Percentiles rank a stretch among this genome's conserved stretches.
These are phyloP conservation scores for Penicillium sp. DNA, from an alignment of 2,329 filamentous ascomycete species.

Conservation along the genomic window DNA sequence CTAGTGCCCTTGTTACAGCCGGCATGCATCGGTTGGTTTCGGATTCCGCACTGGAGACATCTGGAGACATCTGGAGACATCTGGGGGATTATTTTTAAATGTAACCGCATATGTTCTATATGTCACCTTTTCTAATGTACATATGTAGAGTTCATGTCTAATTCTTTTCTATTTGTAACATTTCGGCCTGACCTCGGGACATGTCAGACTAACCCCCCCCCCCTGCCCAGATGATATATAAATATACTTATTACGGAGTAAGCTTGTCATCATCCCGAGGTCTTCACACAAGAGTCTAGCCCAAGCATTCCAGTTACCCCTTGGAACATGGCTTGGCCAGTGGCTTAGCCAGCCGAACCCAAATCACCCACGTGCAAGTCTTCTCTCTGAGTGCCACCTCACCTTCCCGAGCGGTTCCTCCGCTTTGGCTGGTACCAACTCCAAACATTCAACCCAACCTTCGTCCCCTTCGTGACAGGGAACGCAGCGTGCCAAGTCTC, in stretches of 20 bases:
- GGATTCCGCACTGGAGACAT: neutral
- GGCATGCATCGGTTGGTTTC: slow-evolving; percentile 4
- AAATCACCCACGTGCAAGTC: neutral
- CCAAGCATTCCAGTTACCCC: slow-evolving; percentile 10
- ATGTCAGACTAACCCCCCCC: neutral
- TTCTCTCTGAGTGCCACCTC: neutral
- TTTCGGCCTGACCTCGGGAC: neutral
- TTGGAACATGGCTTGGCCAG: slow-evolving; percentile 2
- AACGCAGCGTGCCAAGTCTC: slow-evolving; percentile 63
- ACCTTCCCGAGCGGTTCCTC: slow-evolving; percentile 6
- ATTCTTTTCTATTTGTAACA: neutral
- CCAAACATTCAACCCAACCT: slow-evolving; percentile 66
- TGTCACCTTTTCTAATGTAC: neutral
- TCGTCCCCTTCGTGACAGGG: slow-evolving; percentile 56
- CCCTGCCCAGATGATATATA: neutral
- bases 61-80: neutral
- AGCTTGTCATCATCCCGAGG: neutral
- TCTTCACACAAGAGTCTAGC: neutral
- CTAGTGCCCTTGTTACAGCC: slow-evolving; percentile 1
- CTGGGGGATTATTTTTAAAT: neutral
- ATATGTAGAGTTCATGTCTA: neutral
- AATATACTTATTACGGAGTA: neutral
- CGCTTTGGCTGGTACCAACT: slow-evolving; percentile 56
- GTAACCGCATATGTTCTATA: neutral
- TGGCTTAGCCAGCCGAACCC: slow-evolving; percentile 5